Evolutionary conservation across 805 yeast species (phyloP).

Genomic region (Pichia gijzeniarum): DNA sequence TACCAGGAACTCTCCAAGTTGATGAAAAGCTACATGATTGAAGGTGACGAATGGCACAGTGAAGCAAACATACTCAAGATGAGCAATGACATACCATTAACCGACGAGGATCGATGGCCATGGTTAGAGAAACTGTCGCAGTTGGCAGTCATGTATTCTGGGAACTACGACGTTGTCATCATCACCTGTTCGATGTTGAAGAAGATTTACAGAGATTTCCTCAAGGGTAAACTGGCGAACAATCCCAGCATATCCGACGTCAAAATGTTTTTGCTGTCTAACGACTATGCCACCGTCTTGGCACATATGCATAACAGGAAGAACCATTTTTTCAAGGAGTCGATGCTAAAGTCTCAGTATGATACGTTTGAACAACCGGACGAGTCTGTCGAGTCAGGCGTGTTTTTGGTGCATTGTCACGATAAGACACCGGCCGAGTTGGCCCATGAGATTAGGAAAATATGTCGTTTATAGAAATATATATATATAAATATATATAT

Average conservation of each 20-base stretch:
- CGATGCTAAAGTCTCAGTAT: slow-evolving; percentile 78
- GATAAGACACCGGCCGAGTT: slow-evolving; percentile 15
- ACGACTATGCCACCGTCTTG: slow-evolving; percentile 53
- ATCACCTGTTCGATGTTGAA: slow-evolving; percentile 87
- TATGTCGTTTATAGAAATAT: not conserved
- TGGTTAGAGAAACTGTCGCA: slow-evolving; percentile 62
- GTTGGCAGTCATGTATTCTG: slow-evolving; percentile 35
- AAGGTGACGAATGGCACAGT: slow-evolving; percentile 84
- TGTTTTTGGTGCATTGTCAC: slow-evolving; percentile 18
- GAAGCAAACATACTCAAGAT: slow-evolving; percentile 66
- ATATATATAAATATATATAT: no score
- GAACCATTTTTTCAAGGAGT: slow-evolving; percentile 81
- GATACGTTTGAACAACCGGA: slow-evolving; percentile 67
- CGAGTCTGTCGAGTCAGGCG: slow-evolving; percentile 12
- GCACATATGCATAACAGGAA: slow-evolving; percentile 56
- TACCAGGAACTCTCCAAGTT: slow-evolving; percentile 40
- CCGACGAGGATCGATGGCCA: slow-evolving; percentile 88
- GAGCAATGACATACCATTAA: slow-evolving; percentile 72
- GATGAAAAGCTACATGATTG: slow-evolving; percentile 34
- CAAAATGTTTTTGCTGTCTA: slow-evolving; percentile 60
- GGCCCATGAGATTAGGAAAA: slow-evolving; percentile 6
- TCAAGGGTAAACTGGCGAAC: slow-evolving; percentile 34
- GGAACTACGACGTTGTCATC: slow-evolving; percentile 33
- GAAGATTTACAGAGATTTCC: slow-evolving; percentile 57
- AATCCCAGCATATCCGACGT: slow-evolving; percentile 27